Evolutionary conservation across 129 eudicot genomes (phyloP).

Genomic region (Pittosporum tobira): DNA sequence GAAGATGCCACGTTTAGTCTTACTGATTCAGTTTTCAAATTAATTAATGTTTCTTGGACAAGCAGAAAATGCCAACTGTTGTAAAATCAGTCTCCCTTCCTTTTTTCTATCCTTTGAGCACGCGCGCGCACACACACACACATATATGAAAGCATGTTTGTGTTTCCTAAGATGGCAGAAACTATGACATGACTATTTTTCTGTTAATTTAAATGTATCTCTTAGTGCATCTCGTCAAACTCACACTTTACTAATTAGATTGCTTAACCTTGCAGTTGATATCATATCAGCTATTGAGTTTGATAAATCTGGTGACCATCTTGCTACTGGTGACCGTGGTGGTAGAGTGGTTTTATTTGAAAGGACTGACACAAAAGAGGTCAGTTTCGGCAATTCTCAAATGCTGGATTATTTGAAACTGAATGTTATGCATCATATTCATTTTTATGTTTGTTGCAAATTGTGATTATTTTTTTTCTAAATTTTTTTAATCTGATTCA

Average conservation of each 20-base stretch:
- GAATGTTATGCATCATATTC: background rate
- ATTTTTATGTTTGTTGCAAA: background rate
- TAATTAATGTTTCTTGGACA: too few relatives aligned
- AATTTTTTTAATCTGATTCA: constrained; percentile 14
- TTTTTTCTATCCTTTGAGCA: too few relatives aligned
- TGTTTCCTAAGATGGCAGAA: background rate
- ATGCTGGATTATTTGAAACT: constrained; percentile 3
- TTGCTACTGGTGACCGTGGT: constrained; percentile 94
- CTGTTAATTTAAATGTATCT: background rate
- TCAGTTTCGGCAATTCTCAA: constrained; percentile 22
- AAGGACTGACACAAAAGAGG: constrained; percentile 79
- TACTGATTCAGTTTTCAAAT: background rate
- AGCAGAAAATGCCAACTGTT: too few relatives aligned
- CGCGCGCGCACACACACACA: too few relatives aligned
- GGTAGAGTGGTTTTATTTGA: constrained; percentile 93
- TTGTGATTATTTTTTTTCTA: constrained; percentile 5
- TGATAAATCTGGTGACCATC: constrained; percentile 93
- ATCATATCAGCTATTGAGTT: constrained; percentile 93
- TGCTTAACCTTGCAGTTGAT: constrained; percentile 43
- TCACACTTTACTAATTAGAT: background rate
- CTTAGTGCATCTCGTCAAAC: background rate
- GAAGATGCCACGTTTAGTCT: too few relatives aligned
- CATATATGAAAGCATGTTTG: background rate
- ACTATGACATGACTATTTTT: background rate
- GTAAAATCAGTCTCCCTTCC: too few relatives aligned